Percentiles rank a stretch among this genome's conserved stretches.
phyloP scores from a whole-genome alignment of 306 rosid genomes.

The Gynostemma pentaphyllum region DNA sequence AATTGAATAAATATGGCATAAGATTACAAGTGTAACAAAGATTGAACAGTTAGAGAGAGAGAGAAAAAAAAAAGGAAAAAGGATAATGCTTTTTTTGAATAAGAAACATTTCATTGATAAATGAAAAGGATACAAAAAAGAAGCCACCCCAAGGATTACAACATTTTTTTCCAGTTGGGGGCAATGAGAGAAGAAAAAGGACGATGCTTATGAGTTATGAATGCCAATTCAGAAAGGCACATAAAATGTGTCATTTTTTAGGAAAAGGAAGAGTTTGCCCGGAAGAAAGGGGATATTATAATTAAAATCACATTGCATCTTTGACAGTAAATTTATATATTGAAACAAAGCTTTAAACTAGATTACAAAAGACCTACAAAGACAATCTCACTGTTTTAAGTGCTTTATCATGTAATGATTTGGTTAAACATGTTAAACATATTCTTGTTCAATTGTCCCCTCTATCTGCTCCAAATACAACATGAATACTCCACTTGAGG shows the following conservation, averaged over 20 bases:
- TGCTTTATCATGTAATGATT: constrained; percentile 1
- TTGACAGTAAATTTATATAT: constrained; percentile 2
- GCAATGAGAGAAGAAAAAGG: no score
- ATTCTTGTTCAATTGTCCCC: constrained; percentile 2
- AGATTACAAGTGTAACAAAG: no score
- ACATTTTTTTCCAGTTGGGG: no score
- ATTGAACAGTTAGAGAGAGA: no score
- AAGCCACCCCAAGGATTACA: no score
- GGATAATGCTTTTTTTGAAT: no score
- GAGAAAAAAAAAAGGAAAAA: no score
- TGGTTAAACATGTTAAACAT: not conserved
- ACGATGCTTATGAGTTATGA: not conserved
- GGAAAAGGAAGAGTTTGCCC: constrained; percentile 1
- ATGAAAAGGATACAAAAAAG: no score
- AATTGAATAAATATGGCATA: no score
- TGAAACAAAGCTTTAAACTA: constrained; percentile 5
- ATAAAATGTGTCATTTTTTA: constrained; percentile 1
- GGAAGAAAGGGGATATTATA: constrained; percentile 5
- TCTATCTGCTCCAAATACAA: not conserved
- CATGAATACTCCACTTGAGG: not conserved
- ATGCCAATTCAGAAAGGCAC: constrained; percentile 1
- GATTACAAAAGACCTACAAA: not conserved
- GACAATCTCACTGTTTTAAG: constrained; percentile 1
- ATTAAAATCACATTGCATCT: not conserved
- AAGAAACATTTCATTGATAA: no score